Conservation (phyloP, 176 grass and related monocot genomes). For the Thalia dealbata region DNA sequence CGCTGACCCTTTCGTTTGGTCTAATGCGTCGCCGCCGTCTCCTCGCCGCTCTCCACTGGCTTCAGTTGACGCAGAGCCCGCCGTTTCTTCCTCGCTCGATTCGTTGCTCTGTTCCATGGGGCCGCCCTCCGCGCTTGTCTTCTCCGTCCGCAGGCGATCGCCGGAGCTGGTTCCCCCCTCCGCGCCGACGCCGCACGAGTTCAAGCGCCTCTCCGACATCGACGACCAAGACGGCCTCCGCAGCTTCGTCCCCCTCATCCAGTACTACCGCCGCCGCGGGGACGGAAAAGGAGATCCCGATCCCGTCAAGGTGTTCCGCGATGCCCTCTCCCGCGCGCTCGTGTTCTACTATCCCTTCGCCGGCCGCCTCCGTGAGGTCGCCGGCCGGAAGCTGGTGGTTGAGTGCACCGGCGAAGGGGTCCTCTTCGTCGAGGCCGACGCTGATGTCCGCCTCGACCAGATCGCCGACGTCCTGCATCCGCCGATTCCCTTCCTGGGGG, state of each 20-base stretch:
- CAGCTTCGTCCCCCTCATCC: constrained; percentile 26
- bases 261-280: not conserved
- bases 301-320: constrained; percentile 37
- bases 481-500: constrained; percentile 47
- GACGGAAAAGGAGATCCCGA: constrained; percentile 9
- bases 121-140: not conserved
- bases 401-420: constrained; percentile 54
- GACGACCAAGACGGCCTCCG: constrained; percentile 47
- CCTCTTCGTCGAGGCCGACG: constrained; percentile 58
- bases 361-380: constrained; percentile 39
- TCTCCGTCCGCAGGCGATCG: constrained; percentile 18
- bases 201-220: constrained; percentile 49
- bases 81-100: not conserved
- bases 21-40: no score
- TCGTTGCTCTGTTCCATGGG: not conserved
- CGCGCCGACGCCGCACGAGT: constrained; percentile 32
- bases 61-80: no score
- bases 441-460: constrained; percentile 37
- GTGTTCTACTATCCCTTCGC: constrained; percentile 69
- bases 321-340: constrained; percentile 40
- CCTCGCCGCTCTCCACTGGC: no score
- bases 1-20: no score
- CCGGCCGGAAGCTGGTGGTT: constrained; percentile 36
- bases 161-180: constrained; percentile 26
- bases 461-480: constrained; percentile 36